Conservation (phyloP, 257 asterid genomes). For the Solanum pennellii region DNA sequence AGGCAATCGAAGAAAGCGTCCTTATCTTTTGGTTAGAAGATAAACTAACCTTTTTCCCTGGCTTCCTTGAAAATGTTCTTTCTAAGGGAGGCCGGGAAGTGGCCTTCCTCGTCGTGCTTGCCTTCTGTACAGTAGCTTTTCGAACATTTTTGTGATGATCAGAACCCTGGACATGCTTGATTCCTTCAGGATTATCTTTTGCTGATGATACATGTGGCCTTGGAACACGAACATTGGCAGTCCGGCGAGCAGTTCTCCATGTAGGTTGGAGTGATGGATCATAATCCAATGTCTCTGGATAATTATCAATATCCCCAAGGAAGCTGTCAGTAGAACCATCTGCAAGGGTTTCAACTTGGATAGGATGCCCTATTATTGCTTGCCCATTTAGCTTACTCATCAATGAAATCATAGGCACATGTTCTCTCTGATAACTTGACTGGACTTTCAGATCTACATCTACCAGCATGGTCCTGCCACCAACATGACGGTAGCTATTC, state of each 20-base stretch:
- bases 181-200: constrained; percentile 20
- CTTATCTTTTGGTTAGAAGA: constrained; percentile 61
- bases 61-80: constrained; percentile 31
- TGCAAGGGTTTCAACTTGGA: constrained; percentile 74
- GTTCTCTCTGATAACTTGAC: constrained; percentile 59
- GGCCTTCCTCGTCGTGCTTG: constrained; percentile 14
- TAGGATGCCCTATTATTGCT: constrained; percentile 84
- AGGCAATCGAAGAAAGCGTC: constrained; percentile 61
- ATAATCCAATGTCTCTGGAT: constrained; percentile 33
- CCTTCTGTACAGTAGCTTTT: constrained; percentile 14
- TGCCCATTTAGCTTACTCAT: constrained; percentile 80
- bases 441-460: constrained; percentile 82
- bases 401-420: constrained; percentile 75
- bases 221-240: constrained; percentile 72
- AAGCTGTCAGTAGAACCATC: constrained; percentile 39
- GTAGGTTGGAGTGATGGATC: constrained; percentile 50
- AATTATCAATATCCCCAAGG: constrained; percentile 24
- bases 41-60: constrained; percentile 38
- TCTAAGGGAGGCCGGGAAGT: constrained; percentile 12
- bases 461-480: constrained; percentile 42
- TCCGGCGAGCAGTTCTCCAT: constrained; percentile 96
- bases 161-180: constrained; percentile 12
- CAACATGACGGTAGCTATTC: constrained; percentile 27
- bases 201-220: constrained; percentile 48
- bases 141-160: constrained; percentile 16